phyloP scores from a whole-genome alignment of 148 eudicot genomes.

The Beta vulgaris region DNA sequence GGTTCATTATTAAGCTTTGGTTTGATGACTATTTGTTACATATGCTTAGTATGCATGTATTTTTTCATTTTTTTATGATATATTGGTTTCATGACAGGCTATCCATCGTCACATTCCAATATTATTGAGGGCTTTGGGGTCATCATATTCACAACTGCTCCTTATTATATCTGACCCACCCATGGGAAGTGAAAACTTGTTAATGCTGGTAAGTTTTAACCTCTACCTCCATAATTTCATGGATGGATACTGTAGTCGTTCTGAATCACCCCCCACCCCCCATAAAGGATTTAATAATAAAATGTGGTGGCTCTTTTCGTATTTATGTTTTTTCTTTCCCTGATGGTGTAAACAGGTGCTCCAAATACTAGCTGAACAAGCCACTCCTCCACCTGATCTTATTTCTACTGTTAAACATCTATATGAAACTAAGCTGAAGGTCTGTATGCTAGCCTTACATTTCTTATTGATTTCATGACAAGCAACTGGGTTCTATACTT shows the following conservation, averaged over 20 bases:
- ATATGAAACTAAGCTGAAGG: slow-evolving; percentile 91
- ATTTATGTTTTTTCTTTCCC: not conserved
- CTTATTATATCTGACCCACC: slow-evolving; percentile 86
- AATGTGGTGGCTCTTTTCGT: not conserved
- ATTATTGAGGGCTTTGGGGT: slow-evolving; percentile 70
- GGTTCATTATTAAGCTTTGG: slow-evolving; percentile 38
- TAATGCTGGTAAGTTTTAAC: slow-evolving; percentile 72
- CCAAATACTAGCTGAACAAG: slow-evolving; percentile 67
- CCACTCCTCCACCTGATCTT: slow-evolving; percentile 68
- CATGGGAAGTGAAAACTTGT: slow-evolving; percentile 81
- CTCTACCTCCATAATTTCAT: slow-evolving; percentile 1
- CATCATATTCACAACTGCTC: slow-evolving; percentile 73
- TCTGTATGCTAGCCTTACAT: slow-evolving; percentile 25
- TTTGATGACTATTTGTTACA: not conserved
- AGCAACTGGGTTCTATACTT: slow-evolving; percentile 14
- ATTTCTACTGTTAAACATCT: slow-evolving; percentile 73
- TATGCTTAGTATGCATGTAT: not conserved
- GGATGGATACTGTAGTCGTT: not conserved
- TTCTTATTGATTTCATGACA: not conserved
- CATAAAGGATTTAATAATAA: too few species aligned
- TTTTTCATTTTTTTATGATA: not conserved
- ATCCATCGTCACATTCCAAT: slow-evolving; percentile 83
- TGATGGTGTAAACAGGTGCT: slow-evolving; percentile 56
- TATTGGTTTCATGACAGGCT: slow-evolving; percentile 42
- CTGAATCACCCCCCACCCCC: not conserved